Conservation (phyloP, 352 stramenopile species). For the Globisporangium lucens region DNA sequence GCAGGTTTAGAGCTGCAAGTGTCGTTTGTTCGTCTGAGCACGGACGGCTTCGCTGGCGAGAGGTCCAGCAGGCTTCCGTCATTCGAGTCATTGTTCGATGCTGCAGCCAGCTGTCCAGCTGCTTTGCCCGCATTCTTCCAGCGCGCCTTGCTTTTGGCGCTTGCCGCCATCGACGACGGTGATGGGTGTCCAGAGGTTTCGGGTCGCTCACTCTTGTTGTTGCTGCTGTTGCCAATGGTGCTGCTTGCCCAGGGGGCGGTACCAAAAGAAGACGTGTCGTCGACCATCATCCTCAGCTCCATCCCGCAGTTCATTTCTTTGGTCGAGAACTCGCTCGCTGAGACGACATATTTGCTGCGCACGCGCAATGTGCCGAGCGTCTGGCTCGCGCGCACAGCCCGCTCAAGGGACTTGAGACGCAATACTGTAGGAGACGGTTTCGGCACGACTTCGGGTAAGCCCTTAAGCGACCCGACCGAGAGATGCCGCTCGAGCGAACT, state of each 20-base stretch:
- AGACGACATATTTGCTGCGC: conserved; percentile 38
- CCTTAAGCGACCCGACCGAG: conserved; percentile 18
- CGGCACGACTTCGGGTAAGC: conserved; percentile 14
- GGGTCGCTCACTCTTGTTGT: conserved; percentile 10
- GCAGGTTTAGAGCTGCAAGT: background rate
- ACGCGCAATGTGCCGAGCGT: conserved; percentile 32
- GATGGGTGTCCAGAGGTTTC: background rate
- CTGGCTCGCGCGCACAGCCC: conserved; percentile 52
- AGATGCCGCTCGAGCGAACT: conserved; percentile 9
- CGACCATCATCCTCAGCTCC: conserved; percentile 31
- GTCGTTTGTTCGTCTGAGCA: conserved; percentile 1
- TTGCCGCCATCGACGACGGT: background rate
- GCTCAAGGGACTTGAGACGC: conserved; percentile 42
- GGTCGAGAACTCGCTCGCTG: conserved; percentile 33
- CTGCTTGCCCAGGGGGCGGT: conserved; percentile 9
- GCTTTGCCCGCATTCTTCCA: conserved; percentile 10
- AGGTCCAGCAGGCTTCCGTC: background rate
- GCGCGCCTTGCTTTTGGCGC: conserved; percentile 13
- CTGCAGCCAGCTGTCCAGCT: background rate
- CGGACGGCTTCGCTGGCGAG: background rate
- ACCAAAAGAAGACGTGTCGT: conserved; percentile 15
- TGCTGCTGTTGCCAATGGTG: background rate
- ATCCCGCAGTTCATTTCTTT: conserved; percentile 39
- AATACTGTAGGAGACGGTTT: conserved; percentile 41
- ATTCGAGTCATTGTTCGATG: background rate